A percentile compares a stretch with the other conserved stretches of the same genome.
Evolutionary conservation across 805 yeast species (phyloP).

Genomic region (Nakazawaea sp.): DNA sequence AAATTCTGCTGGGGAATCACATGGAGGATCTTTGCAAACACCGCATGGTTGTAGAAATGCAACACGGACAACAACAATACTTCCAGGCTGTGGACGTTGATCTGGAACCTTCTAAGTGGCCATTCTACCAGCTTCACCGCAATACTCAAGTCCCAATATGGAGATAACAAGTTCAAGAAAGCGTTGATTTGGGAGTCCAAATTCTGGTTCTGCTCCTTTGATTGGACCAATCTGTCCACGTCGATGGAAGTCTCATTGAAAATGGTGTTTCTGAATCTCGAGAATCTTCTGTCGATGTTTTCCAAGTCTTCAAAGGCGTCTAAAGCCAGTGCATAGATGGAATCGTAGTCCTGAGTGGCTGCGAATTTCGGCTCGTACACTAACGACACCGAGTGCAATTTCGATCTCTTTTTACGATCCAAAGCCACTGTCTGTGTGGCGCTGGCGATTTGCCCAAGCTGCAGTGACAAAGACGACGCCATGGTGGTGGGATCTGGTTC

Average conservation of each 20-base stretch:
- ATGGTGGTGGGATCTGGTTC: no score
- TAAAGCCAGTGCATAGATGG: slow-evolving; percentile 60
- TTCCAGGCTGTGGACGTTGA: slow-evolving; percentile 78
- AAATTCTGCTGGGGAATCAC: slow-evolving; percentile 51
- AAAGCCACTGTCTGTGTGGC: slow-evolving; percentile 65
- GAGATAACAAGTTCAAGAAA: slow-evolving; percentile 67
- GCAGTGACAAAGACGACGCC: slow-evolving; percentile 60
- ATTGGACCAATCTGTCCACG: slow-evolving; percentile 78
- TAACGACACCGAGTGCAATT: slow-evolving; percentile 82
- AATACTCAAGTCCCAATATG: slow-evolving; percentile 69
- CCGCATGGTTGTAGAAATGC: slow-evolving; percentile 72
- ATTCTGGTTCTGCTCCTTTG: slow-evolving; percentile 68
- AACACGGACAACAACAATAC: slow-evolving; percentile 60
- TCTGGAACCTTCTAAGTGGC: slow-evolving; percentile 86
- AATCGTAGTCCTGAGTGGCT: slow-evolving; percentile 89
- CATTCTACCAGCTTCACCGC: slow-evolving; percentile 85
- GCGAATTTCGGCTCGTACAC: slow-evolving; percentile 83
- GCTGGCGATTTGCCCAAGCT: slow-evolving; percentile 63
- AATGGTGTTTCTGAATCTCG: slow-evolving; percentile 59
- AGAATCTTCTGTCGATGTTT: slow-evolving; percentile 68
- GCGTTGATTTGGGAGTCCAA: slow-evolving; percentile 69
- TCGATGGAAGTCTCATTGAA: slow-evolving; percentile 77
- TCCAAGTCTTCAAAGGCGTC: slow-evolving; percentile 74
- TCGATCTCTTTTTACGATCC: slow-evolving; percentile 82
- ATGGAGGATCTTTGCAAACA: slow-evolving; percentile 70